These are phyloP conservation scores for Sparassis latifolia DNA, from an alignment of 1,284 basidiomycete genomes.

Conservation along the genomic window DNA sequence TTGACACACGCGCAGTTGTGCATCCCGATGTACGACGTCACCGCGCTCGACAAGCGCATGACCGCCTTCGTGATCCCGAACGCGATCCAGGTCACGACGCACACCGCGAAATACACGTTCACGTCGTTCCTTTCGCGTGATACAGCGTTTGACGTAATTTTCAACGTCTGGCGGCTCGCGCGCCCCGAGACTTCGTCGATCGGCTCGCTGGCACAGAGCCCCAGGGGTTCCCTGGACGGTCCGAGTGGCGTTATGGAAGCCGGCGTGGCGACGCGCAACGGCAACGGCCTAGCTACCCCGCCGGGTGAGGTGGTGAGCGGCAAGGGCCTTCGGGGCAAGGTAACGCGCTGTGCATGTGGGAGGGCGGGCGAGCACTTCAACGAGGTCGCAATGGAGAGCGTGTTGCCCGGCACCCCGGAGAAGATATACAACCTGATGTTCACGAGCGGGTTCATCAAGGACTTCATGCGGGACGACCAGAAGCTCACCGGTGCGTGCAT, in stretches of 20 bases:
- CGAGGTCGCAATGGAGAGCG: constrained; percentile 72
- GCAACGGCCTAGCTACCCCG: constrained; percentile 4
- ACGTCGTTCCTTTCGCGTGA: constrained; percentile 96
- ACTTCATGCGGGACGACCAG: constrained; percentile 86
- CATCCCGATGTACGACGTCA: constrained; percentile 89
- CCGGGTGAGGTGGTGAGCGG: constrained; percentile 3
- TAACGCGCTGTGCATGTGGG: constrained; percentile 74
- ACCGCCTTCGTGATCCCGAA: constrained; percentile 99
- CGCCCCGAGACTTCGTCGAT: constrained; percentile 65
- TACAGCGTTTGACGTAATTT: constrained; percentile 93
- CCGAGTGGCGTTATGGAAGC: constrained; percentile 8
- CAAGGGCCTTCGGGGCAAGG: constrained; percentile 28
- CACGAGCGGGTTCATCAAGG: constrained; percentile 92
- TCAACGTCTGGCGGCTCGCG: constrained; percentile 92
- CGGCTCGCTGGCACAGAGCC: constrained; percentile 20
- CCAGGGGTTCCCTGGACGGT: constrained; percentile 20
- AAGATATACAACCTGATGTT: constrained; percentile 97
- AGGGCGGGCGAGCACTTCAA: constrained; percentile 67
- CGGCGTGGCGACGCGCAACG: constrained; percentile 5
- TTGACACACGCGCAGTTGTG: constrained; percentile 54
- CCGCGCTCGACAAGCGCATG: constrained; percentile 93
- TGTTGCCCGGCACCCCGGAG: constrained; percentile 87
- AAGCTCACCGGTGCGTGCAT: constrained; percentile 73
- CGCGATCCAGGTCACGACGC: constrained; percentile 87
- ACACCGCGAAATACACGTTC: constrained; percentile 84